phyloP scores from a whole-genome alignment of 306 rosid species.

The Vigna trinervia region DNA sequence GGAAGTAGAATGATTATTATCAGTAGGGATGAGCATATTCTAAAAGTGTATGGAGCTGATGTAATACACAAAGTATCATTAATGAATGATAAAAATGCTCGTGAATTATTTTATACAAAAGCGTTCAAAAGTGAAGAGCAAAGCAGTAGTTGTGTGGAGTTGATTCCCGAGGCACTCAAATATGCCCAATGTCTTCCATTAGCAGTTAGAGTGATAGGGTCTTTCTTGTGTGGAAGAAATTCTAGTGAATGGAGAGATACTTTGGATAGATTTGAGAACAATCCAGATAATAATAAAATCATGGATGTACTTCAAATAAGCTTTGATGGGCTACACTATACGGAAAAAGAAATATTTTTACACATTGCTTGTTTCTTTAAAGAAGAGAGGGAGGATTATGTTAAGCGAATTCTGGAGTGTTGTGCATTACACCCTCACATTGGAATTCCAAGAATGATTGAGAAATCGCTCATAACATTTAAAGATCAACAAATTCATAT shows the following conservation, averaged over 20 bases:
- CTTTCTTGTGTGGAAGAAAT: conserved; percentile 32
- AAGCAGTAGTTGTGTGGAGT: neutral
- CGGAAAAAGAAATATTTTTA: too few species aligned
- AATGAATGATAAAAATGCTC: neutral
- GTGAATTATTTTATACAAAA: neutral
- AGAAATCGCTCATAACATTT: conserved; percentile 37
- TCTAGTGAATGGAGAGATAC: conserved; percentile 23
- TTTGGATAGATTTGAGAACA: neutral
- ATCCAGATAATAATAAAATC: conserved; percentile 5
- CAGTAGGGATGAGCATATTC: conserved; percentile 24
- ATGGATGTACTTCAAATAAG: conserved; percentile 7
- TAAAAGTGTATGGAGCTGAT: neutral
- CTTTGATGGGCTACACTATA: too few species aligned
- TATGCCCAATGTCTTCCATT: conserved; percentile 30
- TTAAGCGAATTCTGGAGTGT: too few species aligned
- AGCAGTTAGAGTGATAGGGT: conserved; percentile 13
- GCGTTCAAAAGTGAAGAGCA: conserved; percentile 10
- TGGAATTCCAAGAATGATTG: conserved; percentile 13
- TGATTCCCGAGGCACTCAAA: neutral
- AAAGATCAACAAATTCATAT: conserved; percentile 33
- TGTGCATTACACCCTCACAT: neutral
- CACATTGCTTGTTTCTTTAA: too few species aligned
- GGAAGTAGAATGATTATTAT: conserved; percentile 41
- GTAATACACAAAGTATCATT: neutral
- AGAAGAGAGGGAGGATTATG: too few species aligned